phyloP scores from a whole-genome alignment of 192 early-diverging fungal genomes.

The Gigaspora rosea region DNA sequence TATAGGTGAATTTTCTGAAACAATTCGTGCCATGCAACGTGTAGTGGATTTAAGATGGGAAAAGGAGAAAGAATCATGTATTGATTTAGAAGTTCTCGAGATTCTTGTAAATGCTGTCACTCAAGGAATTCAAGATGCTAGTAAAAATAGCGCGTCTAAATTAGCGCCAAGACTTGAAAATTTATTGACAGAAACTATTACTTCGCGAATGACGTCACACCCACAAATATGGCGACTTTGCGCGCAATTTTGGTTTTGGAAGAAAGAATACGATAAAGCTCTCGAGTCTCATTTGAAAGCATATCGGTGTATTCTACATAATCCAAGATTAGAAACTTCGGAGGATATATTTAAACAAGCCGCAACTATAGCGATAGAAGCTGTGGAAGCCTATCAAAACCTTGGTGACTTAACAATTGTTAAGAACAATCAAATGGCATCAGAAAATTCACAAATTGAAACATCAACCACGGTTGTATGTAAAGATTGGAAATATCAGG shows the following conservation, averaged over 20 bases:
- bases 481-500: constrained; percentile 89
- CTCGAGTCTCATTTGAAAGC: constrained; percentile 84
- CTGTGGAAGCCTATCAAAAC: constrained; percentile 78
- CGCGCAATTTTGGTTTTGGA: constrained; percentile 76
- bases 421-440: constrained; percentile 36
- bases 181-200: constrained; percentile 71
- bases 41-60: constrained; percentile 78
- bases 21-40: constrained; percentile 82
- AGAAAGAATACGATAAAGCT: constrained; percentile 59
- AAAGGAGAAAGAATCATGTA: constrained; percentile 64
- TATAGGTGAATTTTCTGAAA: constrained; percentile 76
- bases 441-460: constrained; percentile 34
- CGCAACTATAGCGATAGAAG: constrained; percentile 68
- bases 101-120: constrained; percentile 71
- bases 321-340: constrained; percentile 75
- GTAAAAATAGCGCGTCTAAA: constrained; percentile 49
- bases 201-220: constrained; percentile 70
- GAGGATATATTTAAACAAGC: constrained; percentile 70
- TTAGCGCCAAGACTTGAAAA: constrained; percentile 57
- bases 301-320: constrained; percentile 77
- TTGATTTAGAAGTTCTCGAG: constrained; percentile 82
- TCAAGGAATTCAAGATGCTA: constrained; percentile 55
- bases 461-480: constrained; percentile 61
- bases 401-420: constrained; percentile 61
- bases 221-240: constrained; percentile 76